Evolutionary conservation across 2,329 filamentous ascomycete species (phyloP).

Genomic region (Dactylella cylindrospora): DNA sequence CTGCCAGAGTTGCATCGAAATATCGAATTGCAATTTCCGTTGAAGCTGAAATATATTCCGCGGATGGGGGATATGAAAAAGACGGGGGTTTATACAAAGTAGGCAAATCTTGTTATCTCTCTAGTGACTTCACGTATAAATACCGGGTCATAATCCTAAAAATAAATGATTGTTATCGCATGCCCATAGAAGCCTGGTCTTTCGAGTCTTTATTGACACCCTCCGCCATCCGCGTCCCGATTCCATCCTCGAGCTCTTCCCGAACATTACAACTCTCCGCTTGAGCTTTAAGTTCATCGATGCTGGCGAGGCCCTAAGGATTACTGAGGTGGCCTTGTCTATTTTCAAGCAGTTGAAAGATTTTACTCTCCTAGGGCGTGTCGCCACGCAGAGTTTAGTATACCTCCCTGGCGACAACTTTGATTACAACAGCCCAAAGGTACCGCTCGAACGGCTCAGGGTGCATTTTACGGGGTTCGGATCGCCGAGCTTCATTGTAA

Average conservation of each 20-base stretch:
- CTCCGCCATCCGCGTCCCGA: neutral
- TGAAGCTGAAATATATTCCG: neutral
- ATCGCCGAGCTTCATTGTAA: neutral
- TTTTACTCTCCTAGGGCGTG: neutral
- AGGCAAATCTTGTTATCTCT: no score
- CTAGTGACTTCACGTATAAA: no score
- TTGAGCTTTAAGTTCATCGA: neutral
- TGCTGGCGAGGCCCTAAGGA: neutral
- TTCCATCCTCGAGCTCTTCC: constrained; percentile 5
- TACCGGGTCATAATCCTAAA: neutral
- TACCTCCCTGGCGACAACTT: neutral
- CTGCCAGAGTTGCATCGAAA: constrained; percentile 5
- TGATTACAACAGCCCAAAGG: neutral
- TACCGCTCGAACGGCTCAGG: neutral
- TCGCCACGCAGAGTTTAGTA: neutral
- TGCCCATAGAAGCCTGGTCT: neutral
- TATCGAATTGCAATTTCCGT: neutral
- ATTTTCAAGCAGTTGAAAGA: constrained; percentile 4
- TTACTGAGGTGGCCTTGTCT: neutral
- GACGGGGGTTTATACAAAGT: constrained; percentile 4
- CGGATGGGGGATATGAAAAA: neutral
- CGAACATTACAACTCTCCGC: constrained; percentile 3
- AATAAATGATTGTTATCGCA: neutral
- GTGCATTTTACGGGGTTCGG: neutral
- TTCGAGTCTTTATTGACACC: neutral